Percentiles rank a stretch among this genome's conserved stretches.
Evolutionary conservation across 2,329 filamentous ascomycete species (phyloP).

Genomic region (Neocucurbitaria cava): DNA sequence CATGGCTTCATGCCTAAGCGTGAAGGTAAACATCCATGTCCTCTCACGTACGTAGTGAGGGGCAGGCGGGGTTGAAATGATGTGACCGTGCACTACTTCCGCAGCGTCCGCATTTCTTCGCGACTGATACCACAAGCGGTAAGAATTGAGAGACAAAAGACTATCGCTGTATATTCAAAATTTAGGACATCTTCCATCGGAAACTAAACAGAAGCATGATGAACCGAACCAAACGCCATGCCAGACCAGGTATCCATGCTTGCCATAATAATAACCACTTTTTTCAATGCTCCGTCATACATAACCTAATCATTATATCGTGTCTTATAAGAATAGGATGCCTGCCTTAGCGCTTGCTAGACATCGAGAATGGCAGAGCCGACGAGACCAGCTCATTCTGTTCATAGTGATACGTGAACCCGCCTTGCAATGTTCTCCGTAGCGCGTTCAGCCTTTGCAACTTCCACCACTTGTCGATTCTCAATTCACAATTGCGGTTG

Average conservation of each 20-base stretch:
- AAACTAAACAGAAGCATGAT: background rate
- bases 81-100: background rate
- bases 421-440: constrained; percentile 63
- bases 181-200: background rate
- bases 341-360: constrained; percentile 19
- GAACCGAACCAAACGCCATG: background rate
- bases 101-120: background rate
- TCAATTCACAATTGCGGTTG: constrained; percentile 64
- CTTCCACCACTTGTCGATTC: constrained; percentile 78
- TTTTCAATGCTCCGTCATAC: background rate
- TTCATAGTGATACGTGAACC: constrained; percentile 46
- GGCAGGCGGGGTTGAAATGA: constrained; percentile 33
- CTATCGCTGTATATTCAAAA: background rate
- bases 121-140: background rate
- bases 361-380: constrained; percentile 41
- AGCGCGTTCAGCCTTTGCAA: constrained; percentile 68
- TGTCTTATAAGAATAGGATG: background rate
- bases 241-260: constrained; percentile 13
- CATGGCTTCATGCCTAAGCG: background rate
- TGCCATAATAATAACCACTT: constrained; percentile 1
- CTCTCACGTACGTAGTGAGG: constrained; percentile 19
- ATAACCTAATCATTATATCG: background rate
- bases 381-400: constrained; percentile 46
- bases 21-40: constrained; percentile 14
- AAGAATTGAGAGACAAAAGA: background rate